phyloP scores from a whole-genome alignment of 164 flowering plant species.

The Macadamia tetraphylla region DNA sequence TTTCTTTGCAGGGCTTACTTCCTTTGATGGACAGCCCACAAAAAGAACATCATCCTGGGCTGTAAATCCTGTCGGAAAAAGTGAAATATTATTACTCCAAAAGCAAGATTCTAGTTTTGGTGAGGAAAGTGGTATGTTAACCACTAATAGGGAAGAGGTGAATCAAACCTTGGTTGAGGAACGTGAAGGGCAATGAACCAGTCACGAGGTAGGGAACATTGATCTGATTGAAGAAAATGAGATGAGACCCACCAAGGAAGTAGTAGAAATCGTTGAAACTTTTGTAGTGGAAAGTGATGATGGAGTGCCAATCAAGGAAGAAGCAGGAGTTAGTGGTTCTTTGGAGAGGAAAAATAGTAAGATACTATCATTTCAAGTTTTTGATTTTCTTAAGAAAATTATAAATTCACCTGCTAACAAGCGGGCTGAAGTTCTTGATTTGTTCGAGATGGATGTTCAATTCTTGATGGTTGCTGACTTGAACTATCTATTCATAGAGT shows the following conservation, averaged over 20 bases:
- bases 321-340: slow-evolving; percentile 3
- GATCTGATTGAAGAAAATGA: not conserved
- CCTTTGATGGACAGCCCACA: too few relatives aligned
- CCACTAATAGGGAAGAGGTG: too few relatives aligned
- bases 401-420: slow-evolving; percentile 19
- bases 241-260: too few relatives aligned
- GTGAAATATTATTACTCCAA: too few relatives aligned
- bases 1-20: not conserved
- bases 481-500: slow-evolving; percentile 41
- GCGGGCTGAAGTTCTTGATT: slow-evolving; percentile 11
- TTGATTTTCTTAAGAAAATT: slow-evolving; percentile 20
- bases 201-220: not conserved
- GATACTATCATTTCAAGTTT: not conserved
- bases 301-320: slow-evolving; percentile 6
- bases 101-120: too few relatives aligned
- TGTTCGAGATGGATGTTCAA: slow-evolving; percentile 16
- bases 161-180: too few relatives aligned
- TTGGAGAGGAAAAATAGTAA: slow-evolving; percentile 7
- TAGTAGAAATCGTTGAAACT: not conserved
- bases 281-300: too few relatives aligned
- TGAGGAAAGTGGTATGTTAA: too few relatives aligned
- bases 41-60: too few relatives aligned
- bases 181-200: not conserved
- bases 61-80: too few relatives aligned
- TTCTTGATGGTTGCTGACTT: slow-evolving; percentile 22